Base-by-base conservation (phyloP, 2,329 filamentous ascomycete genomes). In the Rhytidhysteron rufulum region DNA sequence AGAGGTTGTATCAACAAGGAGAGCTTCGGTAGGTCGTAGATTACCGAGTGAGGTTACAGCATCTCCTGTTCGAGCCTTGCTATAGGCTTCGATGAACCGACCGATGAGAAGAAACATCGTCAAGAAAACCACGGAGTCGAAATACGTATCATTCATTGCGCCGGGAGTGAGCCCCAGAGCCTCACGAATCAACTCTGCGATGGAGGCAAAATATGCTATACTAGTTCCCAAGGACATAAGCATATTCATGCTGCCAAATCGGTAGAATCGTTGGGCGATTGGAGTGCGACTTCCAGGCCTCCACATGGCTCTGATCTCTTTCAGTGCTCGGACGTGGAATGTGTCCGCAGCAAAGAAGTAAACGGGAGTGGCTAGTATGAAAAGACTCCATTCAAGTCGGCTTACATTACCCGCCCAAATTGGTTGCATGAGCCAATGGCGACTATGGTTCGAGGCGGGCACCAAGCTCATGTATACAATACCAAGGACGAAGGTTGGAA, bases 171-270 rank as follows among this genome's bases (percentile, higher is more conserved):
- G 57, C 22, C 63, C 65, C 3, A 68, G 65, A 39, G 71, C 72
- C 4, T 73, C 77, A 4, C 82, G 78, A 5, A 81, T 78, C 37
- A 96, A 75, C 48, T 94, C 82, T 13, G 81, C 84, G 18, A 95
- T 69, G 0, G 88, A 95, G 0, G 88, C 83, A 46, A 94, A 71
- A 61, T 95, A 95, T 2, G 90, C 90, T 44, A 96, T 88, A 2
- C 81, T 85, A 0, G 90, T 95, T 5, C 89, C 90, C 2, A 95
- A 75, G 6, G 86, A 93, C 66, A 96, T 90, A 44, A 96, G 77
- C 70, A 94, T 85, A 59, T 95, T 95, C 90, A 96, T 96, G 69
- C 89, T 95, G 7, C 90, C 90, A 56, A 96, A 96, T n/a, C 86
- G 82, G 62, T 89, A 88, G 57, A 96, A 90, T 11, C 90, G 76